Evolutionary conservation across 441 rosid genomes (phyloP).

Genomic region (Corymbia calophylla): DNA sequence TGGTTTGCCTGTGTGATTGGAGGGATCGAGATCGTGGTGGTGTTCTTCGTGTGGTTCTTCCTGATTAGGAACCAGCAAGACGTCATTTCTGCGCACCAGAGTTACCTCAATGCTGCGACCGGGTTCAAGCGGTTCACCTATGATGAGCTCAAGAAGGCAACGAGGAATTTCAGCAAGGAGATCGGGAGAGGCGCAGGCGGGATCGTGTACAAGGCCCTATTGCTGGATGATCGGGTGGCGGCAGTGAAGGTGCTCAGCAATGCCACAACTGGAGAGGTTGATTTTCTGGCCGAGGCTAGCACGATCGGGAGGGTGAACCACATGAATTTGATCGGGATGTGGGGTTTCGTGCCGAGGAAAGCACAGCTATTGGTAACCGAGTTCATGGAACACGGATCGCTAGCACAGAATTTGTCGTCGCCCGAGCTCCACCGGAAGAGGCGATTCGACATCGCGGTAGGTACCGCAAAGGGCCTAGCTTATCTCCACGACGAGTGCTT

Average conservation of each 20-base stretch:
- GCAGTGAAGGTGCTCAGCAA: neutral
- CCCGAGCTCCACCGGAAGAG: neutral
- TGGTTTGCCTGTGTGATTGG: neutral
- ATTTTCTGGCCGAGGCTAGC: neutral
- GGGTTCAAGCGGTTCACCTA: conserved; percentile 3
- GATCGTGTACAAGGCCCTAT: neutral
- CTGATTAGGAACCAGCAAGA: neutral
- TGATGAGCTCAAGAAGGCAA: neutral
- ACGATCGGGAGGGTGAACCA: neutral
- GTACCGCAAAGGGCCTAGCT: neutral
- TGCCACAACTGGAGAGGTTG: neutral
- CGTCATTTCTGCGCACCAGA: neutral
- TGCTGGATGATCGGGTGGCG: neutral
- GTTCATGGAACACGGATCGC: neutral
- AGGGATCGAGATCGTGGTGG: neutral
- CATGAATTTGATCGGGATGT: neutral
- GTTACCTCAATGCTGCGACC: neutral
- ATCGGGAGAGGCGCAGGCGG: neutral
- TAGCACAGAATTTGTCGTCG: neutral
- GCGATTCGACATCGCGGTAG: neutral
- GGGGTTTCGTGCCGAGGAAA: neutral
- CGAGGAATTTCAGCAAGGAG: conserved; percentile 1
- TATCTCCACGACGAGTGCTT: neutral
- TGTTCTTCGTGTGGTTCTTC: neutral
- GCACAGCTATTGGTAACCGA: neutral